phyloP scores from a whole-genome alignment of 1,284 basidiomycete species.

The Ustilago esculenta region DNA sequence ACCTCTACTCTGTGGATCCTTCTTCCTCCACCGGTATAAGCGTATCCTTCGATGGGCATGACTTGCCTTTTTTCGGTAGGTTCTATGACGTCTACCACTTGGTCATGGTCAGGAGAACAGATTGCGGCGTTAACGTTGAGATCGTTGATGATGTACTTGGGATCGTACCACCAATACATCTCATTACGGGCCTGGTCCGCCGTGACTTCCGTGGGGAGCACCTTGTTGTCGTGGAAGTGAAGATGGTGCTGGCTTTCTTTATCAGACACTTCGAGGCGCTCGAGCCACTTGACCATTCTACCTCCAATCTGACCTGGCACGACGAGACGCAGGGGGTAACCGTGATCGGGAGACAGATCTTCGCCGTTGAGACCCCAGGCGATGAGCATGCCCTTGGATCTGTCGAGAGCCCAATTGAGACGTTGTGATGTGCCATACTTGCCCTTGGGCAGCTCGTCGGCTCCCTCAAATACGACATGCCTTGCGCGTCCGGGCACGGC shows the following conservation, averaged over 20 bases:
- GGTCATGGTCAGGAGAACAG: constrained; percentile 73
- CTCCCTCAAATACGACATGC: constrained; percentile 76
- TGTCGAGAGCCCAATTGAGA: constrained; percentile 71
- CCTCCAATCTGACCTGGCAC: constrained; percentile 77
- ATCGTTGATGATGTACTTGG: constrained; percentile 72
- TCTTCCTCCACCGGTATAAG: constrained; percentile 76
- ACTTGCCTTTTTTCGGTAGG: not conserved
- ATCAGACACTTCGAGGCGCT: constrained; percentile 72
- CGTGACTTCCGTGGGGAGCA: constrained; percentile 73
- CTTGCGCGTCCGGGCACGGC: constrained; percentile 67
- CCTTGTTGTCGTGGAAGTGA: constrained; percentile 73
- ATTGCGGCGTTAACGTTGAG: constrained; percentile 76
- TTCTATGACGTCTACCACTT: constrained; percentile 68
- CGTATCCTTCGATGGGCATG: constrained; percentile 71
- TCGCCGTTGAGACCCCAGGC: constrained; percentile 74
- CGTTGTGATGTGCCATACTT: constrained; percentile 75
- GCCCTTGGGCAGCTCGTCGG: constrained; percentile 75
- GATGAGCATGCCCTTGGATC: constrained; percentile 73
- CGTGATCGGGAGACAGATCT: constrained; percentile 73
- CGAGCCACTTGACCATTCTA: constrained; percentile 72
- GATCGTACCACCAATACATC: constrained; percentile 75
- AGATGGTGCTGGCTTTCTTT: constrained; percentile 72
- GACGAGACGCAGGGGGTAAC: constrained; percentile 74
- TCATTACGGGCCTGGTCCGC: constrained; percentile 74
- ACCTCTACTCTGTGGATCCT: constrained; percentile 74